A percentile compares a stretch with the other conserved stretches of the same genome.
Evolutionary conservation across 1,139 yeast species (phyloP).

Genomic region (Candida sanyaensis): DNA sequence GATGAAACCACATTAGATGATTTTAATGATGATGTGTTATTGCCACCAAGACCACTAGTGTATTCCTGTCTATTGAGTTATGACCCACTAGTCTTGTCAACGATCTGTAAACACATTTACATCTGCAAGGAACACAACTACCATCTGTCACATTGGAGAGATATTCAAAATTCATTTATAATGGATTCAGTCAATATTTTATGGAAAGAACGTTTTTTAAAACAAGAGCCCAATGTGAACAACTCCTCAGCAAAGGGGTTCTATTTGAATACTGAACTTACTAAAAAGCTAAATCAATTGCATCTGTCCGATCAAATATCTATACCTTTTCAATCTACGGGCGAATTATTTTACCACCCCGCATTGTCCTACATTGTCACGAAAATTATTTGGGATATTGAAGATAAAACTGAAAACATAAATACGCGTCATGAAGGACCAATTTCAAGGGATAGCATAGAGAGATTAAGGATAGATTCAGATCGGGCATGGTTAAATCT

Average conservation of each 20-base stretch:
- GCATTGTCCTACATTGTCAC: constrained; percentile 51
- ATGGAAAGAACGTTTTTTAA: constrained; percentile 57
- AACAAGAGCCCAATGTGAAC: constrained; percentile 14
- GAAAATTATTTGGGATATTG: constrained; percentile 46
- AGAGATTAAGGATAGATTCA: constrained; percentile 18
- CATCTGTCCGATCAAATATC: constrained; percentile 13
- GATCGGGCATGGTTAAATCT: constrained; percentile 31
- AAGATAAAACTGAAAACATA: constrained; percentile 36
- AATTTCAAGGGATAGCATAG: constrained; percentile 33
- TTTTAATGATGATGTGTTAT: constrained; percentile 4
- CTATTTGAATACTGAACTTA: constrained; percentile 39
- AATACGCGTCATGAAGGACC: constrained; percentile 49
- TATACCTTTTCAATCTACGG: constrained; percentile 29
- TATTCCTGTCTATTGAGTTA: constrained; percentile 36
- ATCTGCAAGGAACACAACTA: constrained; percentile 36
- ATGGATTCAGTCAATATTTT: constrained; percentile 61
- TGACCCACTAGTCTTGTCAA: constrained; percentile 48
- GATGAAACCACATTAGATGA: neutral
- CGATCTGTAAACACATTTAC: constrained; percentile 51
- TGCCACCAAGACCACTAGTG: constrained; percentile 35
- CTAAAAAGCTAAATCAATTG: constrained; percentile 38
- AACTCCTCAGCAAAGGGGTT: constrained; percentile 33
- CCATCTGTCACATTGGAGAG: constrained; percentile 22
- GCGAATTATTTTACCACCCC: constrained; percentile 57
- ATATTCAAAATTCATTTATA: constrained; percentile 53